phyloP scores from a whole-genome alignment of 176 grass and related monocot species.

The Bonia amplexicaulis region DNA sequence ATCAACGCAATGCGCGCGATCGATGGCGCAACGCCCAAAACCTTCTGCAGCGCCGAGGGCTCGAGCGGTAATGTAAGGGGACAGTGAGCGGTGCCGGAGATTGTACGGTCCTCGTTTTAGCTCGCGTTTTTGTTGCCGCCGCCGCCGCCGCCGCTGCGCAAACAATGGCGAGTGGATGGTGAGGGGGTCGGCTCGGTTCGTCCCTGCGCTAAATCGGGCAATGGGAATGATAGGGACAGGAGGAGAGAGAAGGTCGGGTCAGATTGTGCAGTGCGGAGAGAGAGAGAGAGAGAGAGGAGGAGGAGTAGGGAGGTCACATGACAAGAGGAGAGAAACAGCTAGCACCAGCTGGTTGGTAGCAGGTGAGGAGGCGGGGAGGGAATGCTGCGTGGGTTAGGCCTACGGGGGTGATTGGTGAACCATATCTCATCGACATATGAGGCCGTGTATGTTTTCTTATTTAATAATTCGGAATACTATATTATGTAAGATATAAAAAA shows the following conservation, averaged over 20 bases:
- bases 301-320: slow-evolving; percentile 42
- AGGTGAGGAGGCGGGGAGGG: neutral
- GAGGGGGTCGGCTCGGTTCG: neutral
- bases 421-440: neutral
- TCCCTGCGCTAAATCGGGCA: slow-evolving; percentile 34
- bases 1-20: slow-evolving; percentile 49
- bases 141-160: slow-evolving; percentile 33
- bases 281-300: neutral
- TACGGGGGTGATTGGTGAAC: neutral
- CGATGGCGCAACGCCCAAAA: slow-evolving; percentile 35
- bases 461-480: too few relatives aligned
- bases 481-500: neutral
- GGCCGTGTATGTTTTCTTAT: neutral
- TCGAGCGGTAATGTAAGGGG: slow-evolving; percentile 20
- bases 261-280: neutral
- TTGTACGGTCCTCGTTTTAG: slow-evolving; percentile 17
- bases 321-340: slow-evolving; percentile 55
- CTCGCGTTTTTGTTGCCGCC: slow-evolving; percentile 11
- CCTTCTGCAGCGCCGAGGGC: neutral
- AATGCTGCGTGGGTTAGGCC: neutral
- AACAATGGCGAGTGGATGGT: neutral
- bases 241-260: neutral
- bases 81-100: neutral
- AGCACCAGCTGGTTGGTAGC: slow-evolving; percentile 50
- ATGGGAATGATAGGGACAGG: slow-evolving; percentile 18